Evolutionary conservation across 805 yeast genomes (phyloP), one percentile per base, ranked within the genome.

Genomic region (Huiozyma naganishii): DNA sequence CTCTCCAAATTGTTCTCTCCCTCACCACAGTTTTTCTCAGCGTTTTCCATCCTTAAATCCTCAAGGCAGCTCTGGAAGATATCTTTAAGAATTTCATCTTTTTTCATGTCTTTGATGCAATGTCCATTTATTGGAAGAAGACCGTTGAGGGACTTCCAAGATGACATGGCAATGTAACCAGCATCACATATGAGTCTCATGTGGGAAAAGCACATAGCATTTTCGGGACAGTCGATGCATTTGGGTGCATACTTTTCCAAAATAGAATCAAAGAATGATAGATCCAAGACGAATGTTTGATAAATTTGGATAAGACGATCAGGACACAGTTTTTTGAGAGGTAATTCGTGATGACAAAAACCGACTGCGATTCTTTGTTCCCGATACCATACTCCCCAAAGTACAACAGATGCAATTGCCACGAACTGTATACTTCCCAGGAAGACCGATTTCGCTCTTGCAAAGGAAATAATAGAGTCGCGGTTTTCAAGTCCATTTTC

Each of bases 171-270:
- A 7, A 79, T 80, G 40, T 71, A 66, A 43, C 79, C 90, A 37
- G 75, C 77, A 49, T 75, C 77, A 62, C 97, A 89, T 44, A 71
- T 74, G 6, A 83, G 55, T 43, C 69, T 65, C 51, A 82, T 68
- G 37, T 68, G 59, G 11, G 76, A 72, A 47, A 69, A 74, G 63
- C 97, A 89, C 30, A 72, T 66, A 0, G 87, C 92, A 62, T 87
- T 78, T 6, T 70, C 72, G 1, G 97, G 97, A 58, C 97, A 89
- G 28, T 73, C 73, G 6, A 73, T 64, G 64, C 97, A 90, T 1
- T 52, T 41, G 5, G 94, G 90, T 39, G 71, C 71, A 40, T 72
- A 57, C 6, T 23, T 27, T 0, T 56, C 49, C 41, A 73, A 75
- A 45, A 80, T 59, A 44, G 66, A 62, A 23, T 46, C 45, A 27